Conservation (phyloP, 176 grass and related monocot species). For the Triticum monococcum region DNA sequence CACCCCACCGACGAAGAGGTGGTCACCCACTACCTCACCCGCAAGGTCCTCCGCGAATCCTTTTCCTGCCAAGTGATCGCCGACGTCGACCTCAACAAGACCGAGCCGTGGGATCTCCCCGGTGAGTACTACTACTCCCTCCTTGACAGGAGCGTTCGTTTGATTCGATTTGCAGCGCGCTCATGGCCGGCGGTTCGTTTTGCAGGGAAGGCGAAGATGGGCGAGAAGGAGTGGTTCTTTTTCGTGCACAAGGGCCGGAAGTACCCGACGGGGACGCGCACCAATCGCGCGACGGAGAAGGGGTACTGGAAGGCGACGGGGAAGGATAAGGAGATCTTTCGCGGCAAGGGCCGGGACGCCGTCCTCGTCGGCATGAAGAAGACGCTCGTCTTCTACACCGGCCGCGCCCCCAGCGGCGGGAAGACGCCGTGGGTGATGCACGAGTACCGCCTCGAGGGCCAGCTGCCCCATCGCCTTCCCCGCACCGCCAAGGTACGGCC, state of each 20-base stretch:
- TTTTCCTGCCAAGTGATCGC: constrained; percentile 59
- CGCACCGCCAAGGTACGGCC: constrained; percentile 56
- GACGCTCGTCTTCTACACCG: constrained; percentile 95
- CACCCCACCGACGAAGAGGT: constrained; percentile 93
- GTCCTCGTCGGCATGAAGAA: constrained; percentile 96
- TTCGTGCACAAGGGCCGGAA: constrained; percentile 89
- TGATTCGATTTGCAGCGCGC: background rate
- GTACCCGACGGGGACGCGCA: constrained; percentile 86
- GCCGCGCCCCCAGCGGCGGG: constrained; percentile 70
- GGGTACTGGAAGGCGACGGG: constrained; percentile 99
- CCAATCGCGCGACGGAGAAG: constrained; percentile 70
- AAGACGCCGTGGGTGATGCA: constrained; percentile 97
- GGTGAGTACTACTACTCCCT: constrained; percentile 25
- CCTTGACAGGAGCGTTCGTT: background rate
- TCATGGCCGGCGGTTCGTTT: background rate
- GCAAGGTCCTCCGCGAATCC: constrained; percentile 36
- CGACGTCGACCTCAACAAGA: constrained; percentile 93
- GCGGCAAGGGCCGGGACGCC: constrained; percentile 35
- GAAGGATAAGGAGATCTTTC: constrained; percentile 88
- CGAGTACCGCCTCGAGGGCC: constrained; percentile 81
- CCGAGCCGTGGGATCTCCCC: constrained; percentile 89
- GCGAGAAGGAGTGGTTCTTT: constrained; percentile 90
- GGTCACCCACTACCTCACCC: constrained; percentile 59
- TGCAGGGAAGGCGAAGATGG: constrained; percentile 78
- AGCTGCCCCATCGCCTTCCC: constrained; percentile 42